A percentile compares a stretch with the other conserved stretches of the same genome.
phyloP scores from a whole-genome alignment of 164 flowering plant genomes.

The Vitis amurensis region DNA sequence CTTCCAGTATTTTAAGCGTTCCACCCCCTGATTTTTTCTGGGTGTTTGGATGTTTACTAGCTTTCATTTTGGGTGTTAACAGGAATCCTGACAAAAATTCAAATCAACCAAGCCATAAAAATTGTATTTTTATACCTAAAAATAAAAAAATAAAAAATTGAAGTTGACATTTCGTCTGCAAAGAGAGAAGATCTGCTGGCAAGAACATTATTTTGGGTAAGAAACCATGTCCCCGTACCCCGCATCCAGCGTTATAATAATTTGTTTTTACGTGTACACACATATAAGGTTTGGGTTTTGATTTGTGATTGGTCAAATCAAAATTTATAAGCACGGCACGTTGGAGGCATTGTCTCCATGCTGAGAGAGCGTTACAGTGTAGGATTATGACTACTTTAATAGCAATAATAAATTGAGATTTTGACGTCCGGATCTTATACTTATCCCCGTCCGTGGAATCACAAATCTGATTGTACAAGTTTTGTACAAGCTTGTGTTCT shows the following conservation, averaged over 20 bases:
- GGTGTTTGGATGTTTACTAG: too few species aligned
- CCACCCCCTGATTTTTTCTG: background rate
- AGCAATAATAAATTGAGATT: too few species aligned
- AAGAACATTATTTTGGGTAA: background rate
- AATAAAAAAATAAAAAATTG: background rate
- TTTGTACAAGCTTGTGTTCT: too few species aligned
- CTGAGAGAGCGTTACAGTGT: too few species aligned
- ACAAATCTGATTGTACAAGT: too few species aligned
- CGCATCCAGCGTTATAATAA: background rate
- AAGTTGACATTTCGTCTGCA: background rate
- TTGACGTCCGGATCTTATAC: too few species aligned
- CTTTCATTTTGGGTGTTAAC: background rate
- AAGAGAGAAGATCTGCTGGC: constrained; percentile 1
- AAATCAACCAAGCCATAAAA: background rate
- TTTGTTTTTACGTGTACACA: background rate
- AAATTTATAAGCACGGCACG: too few species aligned
- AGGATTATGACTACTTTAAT: too few species aligned
- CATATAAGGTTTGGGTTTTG: background rate
- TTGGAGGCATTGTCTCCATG: too few species aligned
- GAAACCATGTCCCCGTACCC: background rate
- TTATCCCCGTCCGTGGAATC: too few species aligned
- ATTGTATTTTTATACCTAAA: background rate
- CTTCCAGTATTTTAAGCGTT: background rate
- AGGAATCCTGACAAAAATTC: background rate
- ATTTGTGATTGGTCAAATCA: background rate